Evolutionary conservation across 1,284 basidiomycete genomes (phyloP), one percentile per base, ranked within the genome.

Genomic region (Cystobasidium sp.): DNA sequence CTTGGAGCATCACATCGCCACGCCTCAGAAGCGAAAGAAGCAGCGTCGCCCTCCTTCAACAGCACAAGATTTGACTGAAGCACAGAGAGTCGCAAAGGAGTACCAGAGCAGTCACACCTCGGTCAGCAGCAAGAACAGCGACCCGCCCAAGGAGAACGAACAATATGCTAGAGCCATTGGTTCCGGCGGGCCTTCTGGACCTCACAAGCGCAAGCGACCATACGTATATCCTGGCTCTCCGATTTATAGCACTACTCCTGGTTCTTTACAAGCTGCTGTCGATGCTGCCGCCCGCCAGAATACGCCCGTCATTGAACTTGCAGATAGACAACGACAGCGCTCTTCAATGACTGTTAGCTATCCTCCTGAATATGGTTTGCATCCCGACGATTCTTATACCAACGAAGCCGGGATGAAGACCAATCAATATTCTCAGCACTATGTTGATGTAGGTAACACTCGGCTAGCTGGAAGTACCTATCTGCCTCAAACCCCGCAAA

Each of bases 161-260:
- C 31, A 18, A 18, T 16, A 56, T 18, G 9, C 22, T 44, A 31
- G 3, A 6, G 14, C 18, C 18, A 24, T 39, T 41, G 16, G 0
- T 41, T 0, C 1, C 12, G 8, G 37, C 24, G 39, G 9, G 1
- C 10, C 9, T 22, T 14, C 65, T 7, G 51, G 31, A 10, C 14
- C 52, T 18, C 55, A 63, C 6, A 73, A 73, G 41, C 51, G 63
- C 18, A 53, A 55, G 20, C 52, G 56, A 22, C 49, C 70, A 20
- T 73, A 65, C 39, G 41, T 41, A 18, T 73, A 73, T 31, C 70
- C 63, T 12, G 70, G 70, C 8, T 73, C 70, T 9, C 70, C 70
- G 18, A 31, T 73, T 9, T 66, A 73, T 43, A 37, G 18, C 24
- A 73, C 70, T 18, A n/a, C 70, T 51, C 44, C 69, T 52, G 16